phyloP scores from a whole-genome alignment of 108 stramenopile genomes.

The Phaeodactylum tricornutum region DNA sequence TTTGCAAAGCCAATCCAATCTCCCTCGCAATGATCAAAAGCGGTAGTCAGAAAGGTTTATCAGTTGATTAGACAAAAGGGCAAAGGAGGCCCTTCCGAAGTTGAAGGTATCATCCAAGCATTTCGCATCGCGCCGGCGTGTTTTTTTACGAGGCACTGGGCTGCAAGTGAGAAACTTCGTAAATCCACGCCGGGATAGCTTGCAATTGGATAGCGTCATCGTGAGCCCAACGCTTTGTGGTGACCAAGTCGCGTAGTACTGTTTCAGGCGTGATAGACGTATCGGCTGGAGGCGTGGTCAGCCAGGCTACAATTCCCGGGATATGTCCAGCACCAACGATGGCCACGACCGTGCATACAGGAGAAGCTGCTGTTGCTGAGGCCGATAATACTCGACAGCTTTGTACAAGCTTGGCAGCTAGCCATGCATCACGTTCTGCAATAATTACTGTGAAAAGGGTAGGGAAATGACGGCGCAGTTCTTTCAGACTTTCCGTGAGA shows the following conservation, averaged over 20 bases:
- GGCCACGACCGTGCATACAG: slow-evolving; percentile 33
- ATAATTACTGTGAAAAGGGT: slow-evolving; percentile 59
- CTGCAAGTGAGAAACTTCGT: slow-evolving; percentile 3
- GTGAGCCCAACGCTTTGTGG: slow-evolving; percentile 6
- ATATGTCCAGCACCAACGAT: slow-evolving; percentile 85
- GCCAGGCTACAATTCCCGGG: slow-evolving; percentile 39
- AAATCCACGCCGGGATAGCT: slow-evolving; percentile 1
- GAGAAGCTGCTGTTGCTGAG: background rate
- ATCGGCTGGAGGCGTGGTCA: slow-evolving; percentile 15
- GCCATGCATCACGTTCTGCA: slow-evolving; percentile 71
- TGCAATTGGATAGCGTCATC: slow-evolving; percentile 5
- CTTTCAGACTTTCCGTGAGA: slow-evolving; percentile 68
- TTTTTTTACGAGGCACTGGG: background rate
- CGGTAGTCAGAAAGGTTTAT: no score
- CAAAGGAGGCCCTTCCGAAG: no score
- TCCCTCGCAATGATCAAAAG: no score
- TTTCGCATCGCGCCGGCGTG: no score
- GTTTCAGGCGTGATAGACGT: slow-evolving; percentile 1
- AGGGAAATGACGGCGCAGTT: slow-evolving; percentile 60
- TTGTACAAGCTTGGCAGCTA: slow-evolving; percentile 71
- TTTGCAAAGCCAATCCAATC: no score
- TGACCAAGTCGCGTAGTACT: background rate
- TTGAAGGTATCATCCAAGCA: no score
- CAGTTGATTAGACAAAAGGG: no score
- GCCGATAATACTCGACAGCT: slow-evolving; percentile 25